These are phyloP conservation scores for Kodamaea alishanica DNA, from an alignment of 1,139 yeast genomes.

Conservation along the genomic window DNA sequence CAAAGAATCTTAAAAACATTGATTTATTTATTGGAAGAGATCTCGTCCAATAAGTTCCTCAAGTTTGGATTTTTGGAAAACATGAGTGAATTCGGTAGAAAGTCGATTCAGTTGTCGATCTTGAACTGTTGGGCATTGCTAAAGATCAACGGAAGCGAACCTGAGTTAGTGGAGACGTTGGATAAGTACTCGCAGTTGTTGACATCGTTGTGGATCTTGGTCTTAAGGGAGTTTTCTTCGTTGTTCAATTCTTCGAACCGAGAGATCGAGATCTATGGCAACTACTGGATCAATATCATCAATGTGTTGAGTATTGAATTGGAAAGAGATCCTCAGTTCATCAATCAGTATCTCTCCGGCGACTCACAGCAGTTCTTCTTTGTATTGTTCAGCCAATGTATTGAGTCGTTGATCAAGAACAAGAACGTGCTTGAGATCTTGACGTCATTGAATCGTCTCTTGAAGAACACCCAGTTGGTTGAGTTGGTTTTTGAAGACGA, in stretches of 20 bases:
- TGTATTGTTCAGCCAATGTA: slow-evolving; percentile 78
- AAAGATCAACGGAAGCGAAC: slow-evolving; percentile 46
- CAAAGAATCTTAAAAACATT: slow-evolving; percentile 67
- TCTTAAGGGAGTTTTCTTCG: slow-evolving; percentile 71
- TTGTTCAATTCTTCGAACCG: slow-evolving; percentile 50
- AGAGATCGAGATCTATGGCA: slow-evolving; percentile 55
- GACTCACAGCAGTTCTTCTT: slow-evolving; percentile 76
- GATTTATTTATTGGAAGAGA: slow-evolving; percentile 63
- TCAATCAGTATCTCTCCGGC: slow-evolving; percentile 46
- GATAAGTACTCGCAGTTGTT: slow-evolving; percentile 57
- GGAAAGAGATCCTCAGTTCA: slow-evolving; percentile 45
- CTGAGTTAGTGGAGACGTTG: slow-evolving; percentile 43
- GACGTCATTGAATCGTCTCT: slow-evolving; percentile 52
- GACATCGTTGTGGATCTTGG: slow-evolving; percentile 75
- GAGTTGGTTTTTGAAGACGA: slow-evolving; percentile 61
- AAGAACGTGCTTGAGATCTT: slow-evolving; percentile 44
- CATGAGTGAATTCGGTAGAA: slow-evolving; percentile 53
- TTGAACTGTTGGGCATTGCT: slow-evolving; percentile 89
- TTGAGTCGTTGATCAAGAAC: slow-evolving; percentile 63
- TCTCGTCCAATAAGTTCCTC: slow-evolving; percentile 43
- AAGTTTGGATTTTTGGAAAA: slow-evolving; percentile 42
- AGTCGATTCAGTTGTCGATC: slow-evolving; percentile 64
- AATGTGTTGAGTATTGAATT: slow-evolving; percentile 71
- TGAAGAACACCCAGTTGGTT: slow-evolving; percentile 57
- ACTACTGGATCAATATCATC: slow-evolving; percentile 76